A percentile compares a stretch with the other conserved stretches of the same genome.
phyloP scores from a whole-genome alignment of 768 basidiomycete species.

The Pleurotus giganteus region DNA sequence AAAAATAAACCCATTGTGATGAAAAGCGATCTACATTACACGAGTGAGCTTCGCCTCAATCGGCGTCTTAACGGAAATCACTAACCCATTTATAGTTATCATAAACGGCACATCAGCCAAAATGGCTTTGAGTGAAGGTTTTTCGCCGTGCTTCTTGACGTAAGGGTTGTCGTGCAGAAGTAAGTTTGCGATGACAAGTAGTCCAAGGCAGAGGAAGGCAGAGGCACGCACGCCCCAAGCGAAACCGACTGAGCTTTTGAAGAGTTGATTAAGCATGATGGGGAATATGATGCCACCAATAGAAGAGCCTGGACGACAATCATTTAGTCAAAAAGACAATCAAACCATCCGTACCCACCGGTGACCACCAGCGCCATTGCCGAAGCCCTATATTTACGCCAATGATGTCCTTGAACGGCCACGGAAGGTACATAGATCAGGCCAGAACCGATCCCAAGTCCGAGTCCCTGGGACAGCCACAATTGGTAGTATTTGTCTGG shows the following conservation, averaged over 20 bases:
- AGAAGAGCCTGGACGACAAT: constrained; percentile 33
- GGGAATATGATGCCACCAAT: constrained; percentile 50
- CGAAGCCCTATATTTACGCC: neutral
- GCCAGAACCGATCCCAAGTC: constrained; percentile 39
- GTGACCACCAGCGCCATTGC: constrained; percentile 26
- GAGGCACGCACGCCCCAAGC: constrained; percentile 43
- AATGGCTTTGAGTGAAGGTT: neutral
- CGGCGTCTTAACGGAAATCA: neutral
- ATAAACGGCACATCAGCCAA: constrained; percentile 5
- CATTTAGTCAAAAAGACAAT: neutral
- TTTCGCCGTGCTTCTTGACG: neutral
- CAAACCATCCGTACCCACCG: constrained; percentile 19
- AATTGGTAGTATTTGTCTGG: constrained; percentile 24
- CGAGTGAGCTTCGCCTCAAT: too few relatives aligned
- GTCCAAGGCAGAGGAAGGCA: constrained; percentile 34
- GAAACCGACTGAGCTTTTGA: constrained; percentile 38
- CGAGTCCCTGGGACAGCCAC: constrained; percentile 45
- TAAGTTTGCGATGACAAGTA: constrained; percentile 36
- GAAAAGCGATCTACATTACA: constrained; percentile 2
- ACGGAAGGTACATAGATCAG: constrained; percentile 41
- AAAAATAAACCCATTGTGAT: constrained; percentile 25
- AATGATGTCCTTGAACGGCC: constrained; percentile 26
- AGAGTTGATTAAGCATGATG: constrained; percentile 51
- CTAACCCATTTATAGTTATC: neutral
- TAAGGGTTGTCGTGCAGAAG: constrained; percentile 28